phyloP scores from a whole-genome alignment of 2,329 filamentous ascomycete species.

The Pestalotiopsis sp. region DNA sequence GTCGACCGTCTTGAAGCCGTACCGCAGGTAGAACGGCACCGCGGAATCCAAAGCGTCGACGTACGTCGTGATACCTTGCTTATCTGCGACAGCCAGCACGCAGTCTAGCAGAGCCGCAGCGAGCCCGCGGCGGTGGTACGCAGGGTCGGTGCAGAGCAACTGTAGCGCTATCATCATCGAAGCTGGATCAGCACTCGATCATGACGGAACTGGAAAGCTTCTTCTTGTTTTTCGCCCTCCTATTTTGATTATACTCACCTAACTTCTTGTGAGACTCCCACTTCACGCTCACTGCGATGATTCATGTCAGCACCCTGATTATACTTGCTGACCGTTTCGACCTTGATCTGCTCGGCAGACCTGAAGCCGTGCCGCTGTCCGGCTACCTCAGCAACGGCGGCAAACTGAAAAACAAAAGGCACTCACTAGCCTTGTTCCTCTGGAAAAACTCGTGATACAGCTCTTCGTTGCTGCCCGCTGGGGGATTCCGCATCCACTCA shows the following conservation, averaged over 20 bases:
- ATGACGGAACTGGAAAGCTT: background rate
- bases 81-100: conserved; percentile 13
- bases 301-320: background rate
- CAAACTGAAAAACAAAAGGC: background rate
- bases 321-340: background rate
- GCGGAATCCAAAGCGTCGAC: conserved; percentile 16
- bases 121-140: conserved; percentile 15
- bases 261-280: conserved; percentile 28
- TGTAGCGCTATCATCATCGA: conserved; percentile 7
- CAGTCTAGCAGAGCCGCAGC: conserved; percentile 11
- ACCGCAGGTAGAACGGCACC: conserved; percentile 12
- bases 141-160: conserved; percentile 13
- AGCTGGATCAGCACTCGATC: background rate
- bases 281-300: conserved; percentile 20
- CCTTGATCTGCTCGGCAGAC: background rate
- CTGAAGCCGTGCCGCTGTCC: background rate
- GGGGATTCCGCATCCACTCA: conserved; percentile 14
- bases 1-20: conserved; percentile 17
- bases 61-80: conserved; percentile 14
- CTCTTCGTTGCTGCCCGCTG: conserved; percentile 23
- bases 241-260: conserved; percentile 19
- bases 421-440: conserved; percentile 14
- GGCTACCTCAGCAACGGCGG: conserved; percentile 13
- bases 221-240: background rate
- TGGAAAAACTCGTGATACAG: conserved; percentile 26